Conservation (phyloP, 805 yeast species). For the Ogataea ganodermae region DNA sequence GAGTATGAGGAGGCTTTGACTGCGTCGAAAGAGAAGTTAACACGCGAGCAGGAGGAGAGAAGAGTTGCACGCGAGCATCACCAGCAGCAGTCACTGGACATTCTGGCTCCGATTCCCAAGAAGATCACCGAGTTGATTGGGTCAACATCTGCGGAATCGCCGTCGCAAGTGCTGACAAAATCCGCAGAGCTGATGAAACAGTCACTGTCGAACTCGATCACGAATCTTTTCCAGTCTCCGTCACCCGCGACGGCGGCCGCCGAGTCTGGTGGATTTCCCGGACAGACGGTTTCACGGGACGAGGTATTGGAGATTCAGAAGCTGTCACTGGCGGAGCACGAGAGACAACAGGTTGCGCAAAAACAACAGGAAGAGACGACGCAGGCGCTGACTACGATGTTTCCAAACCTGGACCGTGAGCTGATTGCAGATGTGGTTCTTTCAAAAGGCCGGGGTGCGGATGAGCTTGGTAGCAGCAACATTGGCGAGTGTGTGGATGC, state of each 20-base stretch:
- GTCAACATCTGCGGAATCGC: conserved; percentile 30
- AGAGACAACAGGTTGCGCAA: conserved; percentile 36
- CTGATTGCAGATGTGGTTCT: conserved; percentile 69
- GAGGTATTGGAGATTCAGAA: conserved; percentile 30
- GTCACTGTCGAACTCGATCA: conserved; percentile 33
- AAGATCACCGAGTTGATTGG: conserved; percentile 28
- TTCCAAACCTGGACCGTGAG: conserved; percentile 70
- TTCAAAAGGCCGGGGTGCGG: conserved; percentile 46
- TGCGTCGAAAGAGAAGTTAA: conserved; percentile 41
- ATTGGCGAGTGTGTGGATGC: conserved; percentile 77
- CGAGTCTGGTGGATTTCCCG: conserved; percentile 4
- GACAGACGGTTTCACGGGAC: conserved; percentile 10
- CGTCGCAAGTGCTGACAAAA: conserved; percentile 38
- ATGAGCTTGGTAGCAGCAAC: conserved; percentile 41
- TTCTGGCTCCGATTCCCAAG: conserved; percentile 29
- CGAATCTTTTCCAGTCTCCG: conserved; percentile 22
- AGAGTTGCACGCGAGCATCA: neutral
- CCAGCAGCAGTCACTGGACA: conserved; percentile 7
- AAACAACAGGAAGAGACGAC: conserved; percentile 49
- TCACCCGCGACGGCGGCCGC: conserved; percentile 16
- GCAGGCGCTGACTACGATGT: conserved; percentile 61
- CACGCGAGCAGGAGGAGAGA: neutral
- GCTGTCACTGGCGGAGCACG: conserved; percentile 35
- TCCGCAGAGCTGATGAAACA: conserved; percentile 41
- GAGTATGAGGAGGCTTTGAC: conserved; percentile 57